Evolutionary conservation across 257 asterid genomes (phyloP).

Genomic region (Scutellaria baicalensis): DNA sequence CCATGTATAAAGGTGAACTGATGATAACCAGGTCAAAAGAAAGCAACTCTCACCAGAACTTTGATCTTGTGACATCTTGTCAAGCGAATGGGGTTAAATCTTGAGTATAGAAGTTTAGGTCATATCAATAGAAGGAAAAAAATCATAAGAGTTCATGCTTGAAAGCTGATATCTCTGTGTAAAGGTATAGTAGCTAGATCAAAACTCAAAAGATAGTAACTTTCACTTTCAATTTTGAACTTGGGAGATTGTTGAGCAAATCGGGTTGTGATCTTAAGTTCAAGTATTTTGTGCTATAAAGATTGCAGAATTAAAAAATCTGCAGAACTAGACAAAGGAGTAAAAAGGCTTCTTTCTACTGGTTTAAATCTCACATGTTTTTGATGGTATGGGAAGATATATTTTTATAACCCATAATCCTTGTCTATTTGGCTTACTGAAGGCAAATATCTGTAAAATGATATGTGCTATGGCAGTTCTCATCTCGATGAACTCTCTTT

Average conservation of each 20-base stretch:
- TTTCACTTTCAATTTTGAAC: neutral
- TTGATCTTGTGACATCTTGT: neutral
- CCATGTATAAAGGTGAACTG: neutral
- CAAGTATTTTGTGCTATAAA: neutral
- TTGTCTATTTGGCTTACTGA: neutral
- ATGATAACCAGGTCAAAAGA: neutral
- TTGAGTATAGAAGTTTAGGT: neutral
- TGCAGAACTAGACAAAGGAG: neutral
- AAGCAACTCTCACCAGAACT: neutral
- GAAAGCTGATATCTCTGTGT: neutral
- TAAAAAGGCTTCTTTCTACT: conserved; percentile 1
- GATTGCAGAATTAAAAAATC: neutral
- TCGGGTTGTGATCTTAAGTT: neutral
- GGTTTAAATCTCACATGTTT: neutral
- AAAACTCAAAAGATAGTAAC: neutral
- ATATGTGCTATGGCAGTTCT: neutral
- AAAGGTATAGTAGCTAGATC: neutral
- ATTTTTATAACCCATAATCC: neutral
- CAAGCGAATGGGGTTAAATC: neutral
- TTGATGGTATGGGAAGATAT: neutral
- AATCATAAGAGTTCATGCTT: neutral
- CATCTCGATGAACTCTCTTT: neutral
- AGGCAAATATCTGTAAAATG: neutral
- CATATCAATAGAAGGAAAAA: neutral
- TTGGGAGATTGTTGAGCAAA: neutral